Evolutionary conservation across 495 filamentous ascomycete genomes (phyloP).

Genomic region (Penicillium crystallinum): DNA sequence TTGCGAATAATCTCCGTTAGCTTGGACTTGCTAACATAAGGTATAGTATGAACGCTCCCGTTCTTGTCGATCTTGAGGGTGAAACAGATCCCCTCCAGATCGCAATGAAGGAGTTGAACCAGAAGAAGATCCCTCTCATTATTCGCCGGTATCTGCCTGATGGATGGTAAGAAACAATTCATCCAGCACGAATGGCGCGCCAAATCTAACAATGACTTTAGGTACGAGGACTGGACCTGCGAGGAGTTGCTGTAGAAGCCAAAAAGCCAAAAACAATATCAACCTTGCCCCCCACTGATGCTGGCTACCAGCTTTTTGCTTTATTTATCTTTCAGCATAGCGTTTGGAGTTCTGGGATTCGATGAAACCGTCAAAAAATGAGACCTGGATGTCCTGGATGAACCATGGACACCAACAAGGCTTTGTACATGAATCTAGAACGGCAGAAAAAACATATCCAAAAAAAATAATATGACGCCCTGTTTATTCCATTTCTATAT

Average conservation of each 20-base stretch:
- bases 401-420: slow-evolving; percentile 1
- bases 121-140: slow-evolving; percentile 98
- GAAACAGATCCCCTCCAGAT: slow-evolving; percentile 98
- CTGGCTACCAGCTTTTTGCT: slow-evolving; percentile 14
- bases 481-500: background rate
- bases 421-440: slow-evolving; percentile 23
- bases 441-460: slow-evolving; percentile 6
- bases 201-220: slow-evolving; percentile 26
- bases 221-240: slow-evolving; percentile 99
- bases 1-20: background rate
- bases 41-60: slow-evolving; percentile 90
- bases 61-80: slow-evolving; percentile 92
- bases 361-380: slow-evolving; percentile 14
- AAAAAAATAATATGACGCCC: slow-evolving; percentile 19
- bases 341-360: slow-evolving; percentile 36
- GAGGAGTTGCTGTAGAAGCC: slow-evolving; percentile 70
- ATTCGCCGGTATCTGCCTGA: slow-evolving; percentile 93
- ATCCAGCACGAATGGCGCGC: background rate
- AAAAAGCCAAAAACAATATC: background rate
- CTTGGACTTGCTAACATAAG: slow-evolving; percentile 10
- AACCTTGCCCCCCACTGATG: slow-evolving; percentile 2
- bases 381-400: slow-evolving; percentile 3
- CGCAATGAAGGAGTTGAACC: slow-evolving; percentile 89
- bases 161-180: slow-evolving; percentile 70
- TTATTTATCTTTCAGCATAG: slow-evolving; percentile 38